A percentile compares a stretch with the other conserved stretches of the same genome.
Conservation (phyloP, 495 filamentous ascomycete genomes). For the Daldinia childiae region DNA sequence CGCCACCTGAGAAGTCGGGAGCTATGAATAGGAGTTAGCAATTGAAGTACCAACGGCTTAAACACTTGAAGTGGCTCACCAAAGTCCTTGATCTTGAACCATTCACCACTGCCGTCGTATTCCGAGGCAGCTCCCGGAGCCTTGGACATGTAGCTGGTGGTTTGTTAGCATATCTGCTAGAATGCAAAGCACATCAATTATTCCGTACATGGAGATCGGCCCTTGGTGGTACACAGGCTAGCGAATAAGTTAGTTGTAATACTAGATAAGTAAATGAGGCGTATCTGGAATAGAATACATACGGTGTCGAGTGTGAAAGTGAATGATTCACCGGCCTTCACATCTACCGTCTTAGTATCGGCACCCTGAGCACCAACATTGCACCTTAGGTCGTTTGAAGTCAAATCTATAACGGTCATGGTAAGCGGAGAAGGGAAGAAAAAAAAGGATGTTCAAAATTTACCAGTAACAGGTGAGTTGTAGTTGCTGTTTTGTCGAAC, state of each 20-base stretch:
- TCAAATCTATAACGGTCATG: conserved; percentile 45
- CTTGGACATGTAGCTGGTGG: conserved; percentile 54
- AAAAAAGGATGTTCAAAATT: not conserved
- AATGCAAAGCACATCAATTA: not conserved
- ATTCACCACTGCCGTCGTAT: conserved; percentile 53
- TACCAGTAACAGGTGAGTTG: conserved; percentile 62
- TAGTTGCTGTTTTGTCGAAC: conserved; percentile 60
- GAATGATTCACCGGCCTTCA: conserved; percentile 55
- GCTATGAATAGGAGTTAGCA: conserved; percentile 26
- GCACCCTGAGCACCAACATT: conserved; percentile 60
- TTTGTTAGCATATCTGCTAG: not conserved
- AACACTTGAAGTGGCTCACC: conserved; percentile 27
- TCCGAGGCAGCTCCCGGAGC: conserved; percentile 50
- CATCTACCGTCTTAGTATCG: conserved; percentile 49
- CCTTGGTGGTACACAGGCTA: conserved; percentile 63
- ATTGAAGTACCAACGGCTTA: not conserved
- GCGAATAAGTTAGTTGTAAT: conserved; percentile 9
- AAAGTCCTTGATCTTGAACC: conserved; percentile 56
- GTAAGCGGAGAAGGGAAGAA: not conserved
- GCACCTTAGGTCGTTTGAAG: conserved; percentile 59
- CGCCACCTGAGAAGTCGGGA: conserved; percentile 46
- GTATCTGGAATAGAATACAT: conserved; percentile 3
- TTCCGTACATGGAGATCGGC: conserved; percentile 53
- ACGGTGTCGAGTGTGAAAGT: conserved; percentile 53
- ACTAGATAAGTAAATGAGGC: not conserved